Evolutionary conservation across 1,284 basidiomycete genomes (phyloP).

Genomic region (Ustilago trichophora): DNA sequence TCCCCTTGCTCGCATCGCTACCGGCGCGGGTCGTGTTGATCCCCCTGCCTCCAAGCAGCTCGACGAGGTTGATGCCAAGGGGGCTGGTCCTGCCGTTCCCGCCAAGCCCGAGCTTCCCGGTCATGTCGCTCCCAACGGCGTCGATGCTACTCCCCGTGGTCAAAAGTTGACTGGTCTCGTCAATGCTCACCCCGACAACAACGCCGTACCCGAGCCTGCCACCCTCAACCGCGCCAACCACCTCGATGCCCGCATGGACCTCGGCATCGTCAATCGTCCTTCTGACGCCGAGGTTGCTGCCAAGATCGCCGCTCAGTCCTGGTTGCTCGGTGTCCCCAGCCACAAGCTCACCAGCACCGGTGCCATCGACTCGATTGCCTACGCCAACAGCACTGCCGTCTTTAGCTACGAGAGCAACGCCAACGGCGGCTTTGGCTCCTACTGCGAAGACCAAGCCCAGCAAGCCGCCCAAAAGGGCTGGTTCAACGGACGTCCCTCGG

Average conservation of each 20-base stretch:
- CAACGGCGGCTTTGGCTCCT: conserved; percentile 61
- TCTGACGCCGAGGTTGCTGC: conserved; percentile 46
- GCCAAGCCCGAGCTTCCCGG: conserved; percentile 32
- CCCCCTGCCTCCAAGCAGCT: conserved; percentile 51
- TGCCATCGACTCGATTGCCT: conserved; percentile 61
- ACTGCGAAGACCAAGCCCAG: conserved; percentile 54
- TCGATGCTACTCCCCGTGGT: conserved; percentile 42
- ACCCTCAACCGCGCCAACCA: conserved; percentile 46
- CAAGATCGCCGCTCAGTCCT: conserved; percentile 42
- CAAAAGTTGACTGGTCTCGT: conserved; percentile 48
- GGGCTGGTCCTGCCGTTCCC: conserved; percentile 29
- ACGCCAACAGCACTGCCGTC: conserved; percentile 57
- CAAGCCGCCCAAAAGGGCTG: conserved; percentile 37
- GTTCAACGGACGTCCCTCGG: conserved; percentile 51
- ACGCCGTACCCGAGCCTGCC: conserved; percentile 46
- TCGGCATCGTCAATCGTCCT: conserved; percentile 41
- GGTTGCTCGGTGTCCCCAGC: conserved; percentile 52
- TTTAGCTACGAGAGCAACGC: conserved; percentile 65
- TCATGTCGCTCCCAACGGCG: conserved; percentile 38
- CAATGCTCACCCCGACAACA: conserved; percentile 39
- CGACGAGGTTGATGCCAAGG: conserved; percentile 50
- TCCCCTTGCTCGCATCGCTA: conserved; percentile 16
- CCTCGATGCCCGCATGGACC: conserved; percentile 49
- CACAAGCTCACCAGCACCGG: conserved; percentile 49
- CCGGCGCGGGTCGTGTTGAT: conserved; percentile 28